Conservation (phyloP, 257 asterid species). For the Datura wrightii region DNA sequence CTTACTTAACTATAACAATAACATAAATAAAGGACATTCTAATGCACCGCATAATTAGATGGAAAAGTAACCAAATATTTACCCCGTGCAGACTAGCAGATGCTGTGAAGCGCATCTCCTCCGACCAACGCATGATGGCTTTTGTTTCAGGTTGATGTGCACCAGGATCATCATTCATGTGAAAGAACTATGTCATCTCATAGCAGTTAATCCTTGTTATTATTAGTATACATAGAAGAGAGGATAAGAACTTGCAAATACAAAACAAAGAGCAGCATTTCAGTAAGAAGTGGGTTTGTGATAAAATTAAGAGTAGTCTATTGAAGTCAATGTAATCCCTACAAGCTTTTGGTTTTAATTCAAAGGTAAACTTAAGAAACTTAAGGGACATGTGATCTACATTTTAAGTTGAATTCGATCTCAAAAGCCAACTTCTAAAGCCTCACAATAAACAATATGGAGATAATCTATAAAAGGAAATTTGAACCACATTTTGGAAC, state of each 20-base stretch:
- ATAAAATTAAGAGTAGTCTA: background rate
- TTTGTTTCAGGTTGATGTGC: conserved; percentile 91
- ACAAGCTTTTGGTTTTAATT: background rate
- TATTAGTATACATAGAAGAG: conserved; percentile 11
- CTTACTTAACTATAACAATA: background rate
- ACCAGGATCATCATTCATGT: conserved; percentile 79
- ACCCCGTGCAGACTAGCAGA: conserved; percentile 99
- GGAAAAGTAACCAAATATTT: conserved; percentile 35
- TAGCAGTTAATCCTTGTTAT: conserved; percentile 56
- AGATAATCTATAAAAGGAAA: background rate
- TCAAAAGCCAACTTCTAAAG: conserved; percentile 11
- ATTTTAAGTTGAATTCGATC: background rate
- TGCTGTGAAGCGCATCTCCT: conserved; percentile 76
- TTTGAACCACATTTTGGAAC: background rate
- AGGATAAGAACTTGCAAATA: background rate
- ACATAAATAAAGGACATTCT: background rate
- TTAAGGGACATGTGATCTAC: background rate
- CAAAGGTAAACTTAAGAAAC: background rate
- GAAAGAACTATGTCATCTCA: conserved; percentile 87
- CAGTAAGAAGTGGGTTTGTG: background rate
- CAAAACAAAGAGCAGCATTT: background rate
- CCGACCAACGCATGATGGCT: conserved; percentile 91
- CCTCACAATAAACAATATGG: background rate
- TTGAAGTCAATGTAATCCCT: background rate
- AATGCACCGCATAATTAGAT: background rate